Base-by-base conservation (phyloP, 2,329 filamentous ascomycete genomes). In the Fusarium dlaminii region DNA sequence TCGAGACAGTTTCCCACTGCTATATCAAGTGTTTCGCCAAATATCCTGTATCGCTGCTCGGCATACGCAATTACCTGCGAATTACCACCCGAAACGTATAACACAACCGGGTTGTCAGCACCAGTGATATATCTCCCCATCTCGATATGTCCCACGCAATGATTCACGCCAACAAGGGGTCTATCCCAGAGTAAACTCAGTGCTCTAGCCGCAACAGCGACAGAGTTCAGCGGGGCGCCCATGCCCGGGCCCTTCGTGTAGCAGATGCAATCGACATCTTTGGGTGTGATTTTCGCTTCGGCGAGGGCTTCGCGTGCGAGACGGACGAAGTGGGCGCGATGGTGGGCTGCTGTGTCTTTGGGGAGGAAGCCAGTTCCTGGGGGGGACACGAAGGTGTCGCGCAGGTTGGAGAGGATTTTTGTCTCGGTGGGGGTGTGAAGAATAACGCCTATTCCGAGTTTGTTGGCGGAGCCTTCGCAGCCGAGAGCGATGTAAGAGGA, bases 1-100 rank as follows among this genome's bases (percentile, higher is more conserved):
- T 99, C 96, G 52, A 99, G 90, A 81, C 96, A 98, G 84, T 99
- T 99, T 9, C 96, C 96, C 17, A 99, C 96, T 20, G 96, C 96
- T 75, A 98, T 98, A 81, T 99, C 96, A 58, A 99, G 91, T 4
- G 96, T 95, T 85, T 99, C 96, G 71, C 96, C 96, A 82, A 99
- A 99, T 81, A 99, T 99, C 66, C 96, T 93, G 85, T 99, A 99
- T 66, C 96, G 90, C 81, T 95, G 94, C 74, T 96, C 93, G 40
- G 94, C 95, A 84, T 98, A 99, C 52, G 96, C 96, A 75, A 98
- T 98, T 32, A 98, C 96, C 85, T 99, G 96, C 20, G 96, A 98
- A 86, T 99, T 99, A 66, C 96, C 96, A 70, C 96, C 96, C 29
- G 91, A 94, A 45, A 98, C 96, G 83, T 99, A 99, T 43, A 99